phyloP scores from a whole-genome alignment of 768 basidiomycete genomes.

The Boletus rex-veris region DNA sequence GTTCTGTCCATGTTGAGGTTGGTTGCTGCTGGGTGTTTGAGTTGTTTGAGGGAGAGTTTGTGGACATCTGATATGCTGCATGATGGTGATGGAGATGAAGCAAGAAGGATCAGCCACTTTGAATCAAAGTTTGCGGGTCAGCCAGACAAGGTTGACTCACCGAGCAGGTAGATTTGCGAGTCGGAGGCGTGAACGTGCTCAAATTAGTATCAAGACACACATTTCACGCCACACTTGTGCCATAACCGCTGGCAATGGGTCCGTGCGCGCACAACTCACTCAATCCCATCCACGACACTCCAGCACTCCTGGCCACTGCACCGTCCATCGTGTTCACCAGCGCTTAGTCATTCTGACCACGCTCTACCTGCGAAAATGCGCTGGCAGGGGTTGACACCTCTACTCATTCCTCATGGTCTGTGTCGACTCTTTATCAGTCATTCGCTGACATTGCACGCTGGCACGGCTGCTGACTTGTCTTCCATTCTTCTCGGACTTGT shows the following conservation, averaged over 20 bases:
- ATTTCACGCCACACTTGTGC: slow-evolving; percentile 32
- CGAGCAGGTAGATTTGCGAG: slow-evolving; percentile 60
- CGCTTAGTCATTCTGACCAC: too few species aligned
- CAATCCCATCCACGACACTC: too few species aligned
- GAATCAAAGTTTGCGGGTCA: slow-evolving; percentile 40
- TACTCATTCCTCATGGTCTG: too few species aligned
- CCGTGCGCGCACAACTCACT: slow-evolving; percentile 18
- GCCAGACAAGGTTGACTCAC: slow-evolving; percentile 67
- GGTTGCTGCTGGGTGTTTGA: slow-evolving; percentile 27
- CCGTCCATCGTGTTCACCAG: background rate
- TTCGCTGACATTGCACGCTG: too few species aligned
- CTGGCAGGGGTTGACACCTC: too few species aligned
- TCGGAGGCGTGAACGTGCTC: slow-evolving; percentile 45
- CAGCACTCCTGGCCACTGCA: too few species aligned
- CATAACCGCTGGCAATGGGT: slow-evolving; percentile 27
- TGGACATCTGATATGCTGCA: slow-evolving; percentile 19
- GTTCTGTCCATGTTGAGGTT: slow-evolving; percentile 68
- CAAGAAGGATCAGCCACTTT: slow-evolving; percentile 22
- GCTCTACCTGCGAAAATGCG: too few species aligned
- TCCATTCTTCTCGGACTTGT: too few species aligned
- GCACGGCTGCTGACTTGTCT: too few species aligned
- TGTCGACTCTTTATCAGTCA: too few species aligned
- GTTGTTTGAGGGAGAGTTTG: slow-evolving; percentile 26
- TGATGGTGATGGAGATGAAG: slow-evolving; percentile 15
- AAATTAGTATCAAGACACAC: slow-evolving; percentile 21